These are phyloP conservation scores for Aspergillus novofumigatus DNA, from an alignment of 2,329 filamentous ascomycete species.

Conservation along the genomic window DNA sequence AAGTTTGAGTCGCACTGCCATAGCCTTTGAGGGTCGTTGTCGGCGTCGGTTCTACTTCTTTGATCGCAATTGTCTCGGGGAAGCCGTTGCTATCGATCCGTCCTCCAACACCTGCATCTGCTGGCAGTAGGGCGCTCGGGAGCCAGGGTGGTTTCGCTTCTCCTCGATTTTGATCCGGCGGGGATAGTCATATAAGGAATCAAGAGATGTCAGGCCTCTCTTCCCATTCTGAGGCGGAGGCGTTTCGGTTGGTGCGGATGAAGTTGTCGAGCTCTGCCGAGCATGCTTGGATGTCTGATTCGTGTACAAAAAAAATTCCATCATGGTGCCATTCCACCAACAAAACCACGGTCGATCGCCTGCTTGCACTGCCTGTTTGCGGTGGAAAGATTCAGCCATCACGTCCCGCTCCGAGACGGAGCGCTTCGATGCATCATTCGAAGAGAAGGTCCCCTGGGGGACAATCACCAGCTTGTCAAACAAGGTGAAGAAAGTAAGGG, in stretches of 20 bases:
- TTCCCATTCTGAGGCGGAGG: constrained; percentile 10
- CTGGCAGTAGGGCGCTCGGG: constrained; percentile 56
- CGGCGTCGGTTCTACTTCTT: constrained; percentile 34
- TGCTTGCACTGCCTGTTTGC: constrained; percentile 43
- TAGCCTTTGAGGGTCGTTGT: constrained; percentile 28
- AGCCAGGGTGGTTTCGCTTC: constrained; percentile 47
- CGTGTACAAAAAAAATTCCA: constrained; percentile 65
- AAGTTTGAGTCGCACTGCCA: constrained; percentile 27
- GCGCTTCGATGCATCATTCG: constrained; percentile 26
- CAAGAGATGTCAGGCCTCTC: constrained; percentile 10
- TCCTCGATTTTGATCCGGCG: constrained; percentile 64
- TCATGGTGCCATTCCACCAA: constrained; percentile 63
- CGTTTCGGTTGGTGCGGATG: constrained; percentile 16
- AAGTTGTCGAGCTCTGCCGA: constrained; percentile 13
- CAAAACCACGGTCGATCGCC: constrained; percentile 66
- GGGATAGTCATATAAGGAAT: constrained; percentile 40
- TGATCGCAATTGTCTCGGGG: constrained; percentile 27
- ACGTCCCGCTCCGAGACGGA: constrained; percentile 22
- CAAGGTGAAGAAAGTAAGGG: constrained; percentile 58
- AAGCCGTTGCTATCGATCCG: constrained; percentile 36
- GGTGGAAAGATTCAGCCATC: constrained; percentile 22
- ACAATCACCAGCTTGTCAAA: constrained; percentile 64
- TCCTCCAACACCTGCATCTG: constrained; percentile 58
- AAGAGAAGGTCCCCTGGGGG: constrained; percentile 34
- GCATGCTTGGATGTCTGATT: constrained; percentile 44